Base-by-base conservation (phyloP, 1,284 basidiomycete species). In the Cutaneotrichosporon cutaneum region DNA sequence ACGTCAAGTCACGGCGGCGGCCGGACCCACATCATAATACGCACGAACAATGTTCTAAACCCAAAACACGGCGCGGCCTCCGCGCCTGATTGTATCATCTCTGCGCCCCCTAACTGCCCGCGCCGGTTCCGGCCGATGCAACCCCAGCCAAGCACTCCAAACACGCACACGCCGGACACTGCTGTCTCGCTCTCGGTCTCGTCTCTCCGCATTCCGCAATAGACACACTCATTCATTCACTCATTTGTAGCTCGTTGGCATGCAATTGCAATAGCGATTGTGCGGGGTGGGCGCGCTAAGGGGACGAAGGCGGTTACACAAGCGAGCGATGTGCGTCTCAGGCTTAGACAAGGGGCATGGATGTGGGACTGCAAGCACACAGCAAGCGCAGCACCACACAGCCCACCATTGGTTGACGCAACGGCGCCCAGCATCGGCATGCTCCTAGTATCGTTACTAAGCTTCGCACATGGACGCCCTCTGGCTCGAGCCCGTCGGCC, bases 181-280 rank as follows among this genome's bases (percentile, higher is more conserved):
- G 45, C 45, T 47, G 45, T 26, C 30, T 47, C 11, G 10, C 21
- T 22, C 44, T 47, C 24, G 22, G 22, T 26, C 45, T 47, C 22
- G 45, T 13, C 45, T 24, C 24, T n/a, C 18, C 48, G 18, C 27
- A 51, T 27, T 26, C 48, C 13, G 18, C 13, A 21, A 51, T 51
- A 51, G 48, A 51, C 48, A 51, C 48, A 51, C 48, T 51, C 48
- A 51, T 51, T 51, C 18, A 27, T 51, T 51, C 48, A 51, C 27
- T 51, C 48, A 51, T 51, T 51, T n/a, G 48, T 51, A 51, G 18
- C 48, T 51, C 18, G 48, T 26, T 27, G 48, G 48, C 48, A 51
- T 51, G 48, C 48, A 51, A 32, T 51, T 47, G 45, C 24, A 14
- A 22, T 45, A 45, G 44, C 44, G 44, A 45, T 45, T 26, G 39